Percentiles rank a stretch among this genome's conserved stretches.
These are phyloP conservation scores for Artemisia tridentata DNA, from an alignment of 129 eudicot species.

Conservation along the genomic window DNA sequence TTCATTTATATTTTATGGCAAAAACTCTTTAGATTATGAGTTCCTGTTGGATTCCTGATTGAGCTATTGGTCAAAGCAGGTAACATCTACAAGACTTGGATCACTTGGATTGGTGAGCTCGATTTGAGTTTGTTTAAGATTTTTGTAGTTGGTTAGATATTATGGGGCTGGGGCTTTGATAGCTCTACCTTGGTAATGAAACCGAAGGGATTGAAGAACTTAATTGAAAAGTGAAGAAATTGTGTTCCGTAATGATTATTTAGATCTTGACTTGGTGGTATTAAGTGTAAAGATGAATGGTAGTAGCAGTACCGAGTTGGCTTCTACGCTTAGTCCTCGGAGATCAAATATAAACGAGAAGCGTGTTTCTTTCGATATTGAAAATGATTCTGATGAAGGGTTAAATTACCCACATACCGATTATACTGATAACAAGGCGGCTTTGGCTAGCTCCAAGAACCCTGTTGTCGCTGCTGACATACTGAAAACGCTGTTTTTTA, in stretches of 20 bases:
- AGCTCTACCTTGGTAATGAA: conserved; percentile 3
- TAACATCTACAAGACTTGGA: conserved; percentile 7
- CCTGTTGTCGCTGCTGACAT: conserved; percentile 55
- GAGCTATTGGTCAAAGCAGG: conserved; percentile 22
- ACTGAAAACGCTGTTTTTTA: conserved; percentile 73
- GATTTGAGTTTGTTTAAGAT: conserved; percentile 13
- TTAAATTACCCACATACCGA: conserved; percentile 19
- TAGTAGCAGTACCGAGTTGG: conserved; percentile 28
- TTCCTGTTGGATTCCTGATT: conserved; percentile 8
- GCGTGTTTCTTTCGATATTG: conserved; percentile 58
- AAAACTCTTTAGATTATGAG: too few species aligned
- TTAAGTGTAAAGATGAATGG: conserved; percentile 38
- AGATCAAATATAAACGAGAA: conserved; percentile 31
- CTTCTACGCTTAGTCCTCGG: conserved; percentile 35
- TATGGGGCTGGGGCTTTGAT: conserved; percentile 13
- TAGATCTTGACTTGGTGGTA: conserved; percentile 27
- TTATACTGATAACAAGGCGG: conserved; percentile 2
- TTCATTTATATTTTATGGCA: too few species aligned
- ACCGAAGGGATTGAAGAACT: conserved; percentile 3
- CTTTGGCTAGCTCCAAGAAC: conserved; percentile 23
- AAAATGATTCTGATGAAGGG: conserved; percentile 31
- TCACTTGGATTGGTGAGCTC: neutral
- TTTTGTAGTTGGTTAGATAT: neutral
- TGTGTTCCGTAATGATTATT: conserved; percentile 14
- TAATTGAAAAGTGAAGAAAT: conserved; percentile 16